These are phyloP conservation scores for Penicillium sp. DNA, from an alignment of 2,329 filamentous ascomycete genomes.

Conservation along the genomic window DNA sequence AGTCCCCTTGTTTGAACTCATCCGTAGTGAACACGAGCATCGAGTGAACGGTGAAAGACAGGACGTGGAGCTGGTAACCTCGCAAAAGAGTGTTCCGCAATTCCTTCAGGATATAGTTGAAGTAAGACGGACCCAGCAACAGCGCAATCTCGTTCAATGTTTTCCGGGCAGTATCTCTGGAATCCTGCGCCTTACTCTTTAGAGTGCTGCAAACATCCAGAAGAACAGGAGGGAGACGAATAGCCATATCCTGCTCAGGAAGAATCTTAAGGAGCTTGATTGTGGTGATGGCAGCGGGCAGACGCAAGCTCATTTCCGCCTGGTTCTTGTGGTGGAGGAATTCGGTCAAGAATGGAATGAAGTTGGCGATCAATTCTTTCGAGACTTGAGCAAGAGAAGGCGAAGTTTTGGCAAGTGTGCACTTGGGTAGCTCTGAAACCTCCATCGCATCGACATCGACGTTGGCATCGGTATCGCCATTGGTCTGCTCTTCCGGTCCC, in stretches of 20 bases:
- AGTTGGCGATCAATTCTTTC: constrained; percentile 70
- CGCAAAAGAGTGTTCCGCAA: constrained; percentile 76
- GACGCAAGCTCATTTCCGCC: constrained; percentile 85
- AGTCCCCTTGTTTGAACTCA: constrained; percentile 72
- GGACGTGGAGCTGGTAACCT: constrained; percentile 90
- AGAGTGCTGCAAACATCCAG: constrained; percentile 93
- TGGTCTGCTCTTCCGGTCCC: constrained; percentile 12
- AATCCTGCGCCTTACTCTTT: constrained; percentile 82
- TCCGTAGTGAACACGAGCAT: constrained; percentile 77
- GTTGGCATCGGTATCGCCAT: constrained; percentile 24
- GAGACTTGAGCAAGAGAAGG: constrained; percentile 68
- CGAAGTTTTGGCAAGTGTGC: constrained; percentile 61
- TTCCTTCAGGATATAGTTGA: constrained; percentile 93
- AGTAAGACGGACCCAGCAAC: constrained; percentile 76
- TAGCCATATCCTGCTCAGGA: constrained; percentile 69
- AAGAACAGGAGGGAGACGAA: constrained; percentile 76
- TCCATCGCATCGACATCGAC: constrained; percentile 31
- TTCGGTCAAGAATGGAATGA: constrained; percentile 75
- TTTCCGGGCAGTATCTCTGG: constrained; percentile 85
- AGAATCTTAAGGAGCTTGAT: constrained; percentile 84
- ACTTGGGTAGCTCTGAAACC: constrained; percentile 32
- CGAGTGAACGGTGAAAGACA: constrained; percentile 93
- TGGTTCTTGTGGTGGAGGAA: constrained; percentile 96
- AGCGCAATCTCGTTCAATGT: constrained; percentile 81
- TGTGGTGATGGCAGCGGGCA: constrained; percentile 84